Base-by-base conservation (phyloP, 2,329 filamentous ascomycete genomes). In the Chaetomium sp. region DNA sequence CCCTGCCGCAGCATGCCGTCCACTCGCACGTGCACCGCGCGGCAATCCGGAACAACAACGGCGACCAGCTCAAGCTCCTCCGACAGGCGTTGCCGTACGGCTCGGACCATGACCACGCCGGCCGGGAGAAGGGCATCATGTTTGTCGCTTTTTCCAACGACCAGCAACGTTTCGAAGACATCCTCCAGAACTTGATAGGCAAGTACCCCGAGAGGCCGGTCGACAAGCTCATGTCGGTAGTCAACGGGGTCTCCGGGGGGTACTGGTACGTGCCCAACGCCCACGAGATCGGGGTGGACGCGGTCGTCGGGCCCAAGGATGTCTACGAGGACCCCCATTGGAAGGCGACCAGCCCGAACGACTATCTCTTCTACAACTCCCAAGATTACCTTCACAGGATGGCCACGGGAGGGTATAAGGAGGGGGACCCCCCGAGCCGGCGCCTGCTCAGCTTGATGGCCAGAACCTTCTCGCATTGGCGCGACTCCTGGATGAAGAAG, bases 91-190 rank as follows among this genome's bases (percentile, higher is more conserved):
- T 53, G 25, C 50, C 50, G 50, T 53, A 27, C 50, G 50, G 50
- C 25, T 53, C 50, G 12, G 50, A 53, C 8, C 25, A 31, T 16
- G 16, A 53, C 3, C 50, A 53, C 27, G 50, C 50, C 25, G 50
- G 50, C 25, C 50, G 50, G 23, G 50, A 53, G 25, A 25, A 27
- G 27, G 50, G 50, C 50, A 53, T 53, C 50, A 53, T 53, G 50
- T 53, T 53, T 27, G 50, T 53, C 50, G 50, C 23, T 13, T 53
- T 53, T 19, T 53, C 25, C 50, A 53, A 53, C 27, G 50, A 53
- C 13, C 50, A 53, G 25, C 25, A 53, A 25, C 50, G 50, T 8
- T 29, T 53, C 50, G 50, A 53, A 29, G 38, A 42, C 38, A 42
- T 42, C 38, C 38, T 42, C 16, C 38, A 42, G 38, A 42, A 42